Evolutionary conservation across 2,329 filamentous ascomycete genomes (phyloP).

Genomic region (Uncinocarpus reesii): DNA sequence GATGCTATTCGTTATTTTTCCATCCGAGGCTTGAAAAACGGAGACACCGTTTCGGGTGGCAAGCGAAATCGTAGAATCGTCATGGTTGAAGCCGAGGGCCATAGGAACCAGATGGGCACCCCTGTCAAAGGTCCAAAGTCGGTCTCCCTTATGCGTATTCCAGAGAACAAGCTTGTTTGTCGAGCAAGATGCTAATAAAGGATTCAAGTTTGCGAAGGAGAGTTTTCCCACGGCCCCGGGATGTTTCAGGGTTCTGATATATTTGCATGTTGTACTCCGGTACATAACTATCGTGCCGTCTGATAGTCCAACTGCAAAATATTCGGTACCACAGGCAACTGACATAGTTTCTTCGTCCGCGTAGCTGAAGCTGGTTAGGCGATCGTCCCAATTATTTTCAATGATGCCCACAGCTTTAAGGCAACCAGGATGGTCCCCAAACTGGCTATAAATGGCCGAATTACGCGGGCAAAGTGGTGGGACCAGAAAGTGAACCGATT

Average conservation of each 20-base stretch:
- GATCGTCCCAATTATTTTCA: conserved; percentile 21
- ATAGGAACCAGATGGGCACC: neutral
- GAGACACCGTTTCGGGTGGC: neutral
- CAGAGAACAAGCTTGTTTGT: conserved; percentile 3
- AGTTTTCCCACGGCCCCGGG: neutral
- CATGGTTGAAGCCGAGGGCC: neutral
- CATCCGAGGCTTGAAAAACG: neutral
- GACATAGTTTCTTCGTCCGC: neutral
- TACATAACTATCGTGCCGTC: conserved; percentile 17
- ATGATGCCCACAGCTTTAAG: conserved; percentile 19
- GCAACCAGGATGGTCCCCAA: conserved; percentile 13
- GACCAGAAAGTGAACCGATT: conserved; percentile 29
- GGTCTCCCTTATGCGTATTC: neutral
- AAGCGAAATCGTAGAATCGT: conserved; percentile 1
- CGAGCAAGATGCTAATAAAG: conserved; percentile 1
- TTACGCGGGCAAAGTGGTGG: conserved; percentile 28
- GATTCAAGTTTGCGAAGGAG: neutral
- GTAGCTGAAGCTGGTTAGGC: conserved; percentile 19
- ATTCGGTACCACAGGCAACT: conserved; percentile 13
- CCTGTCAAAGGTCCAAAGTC: neutral
- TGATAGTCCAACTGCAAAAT: conserved; percentile 18
- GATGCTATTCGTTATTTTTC: neutral
- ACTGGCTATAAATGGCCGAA: conserved; percentile 17
- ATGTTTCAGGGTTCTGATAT: conserved; percentile 1
- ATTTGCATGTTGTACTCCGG: conserved; percentile 1